Base-by-base conservation (phyloP, 2,329 filamentous ascomycete genomes). In the Colletotrichum aenigma region DNA sequence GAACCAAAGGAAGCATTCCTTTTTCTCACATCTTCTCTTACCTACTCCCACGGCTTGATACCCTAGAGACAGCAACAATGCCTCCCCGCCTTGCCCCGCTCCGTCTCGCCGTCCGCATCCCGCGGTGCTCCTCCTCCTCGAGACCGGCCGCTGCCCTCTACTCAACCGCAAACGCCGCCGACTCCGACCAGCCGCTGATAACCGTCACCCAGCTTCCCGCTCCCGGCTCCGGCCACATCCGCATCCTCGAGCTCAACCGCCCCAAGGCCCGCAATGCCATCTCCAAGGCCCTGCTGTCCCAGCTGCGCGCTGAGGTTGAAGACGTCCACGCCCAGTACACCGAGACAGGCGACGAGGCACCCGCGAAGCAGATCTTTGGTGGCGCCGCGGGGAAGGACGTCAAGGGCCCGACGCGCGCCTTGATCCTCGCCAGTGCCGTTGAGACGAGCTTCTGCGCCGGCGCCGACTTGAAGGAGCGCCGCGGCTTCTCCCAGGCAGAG, bases 381-480 rank as follows among this genome's bases (percentile, higher is more conserved):
- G 88, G 88, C 38, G 83, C 83, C 0, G 86, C 87, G 4, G 87
- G 86, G 0, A 80, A 83, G 6, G 86, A 88, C 74, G 79, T 87
- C 77, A 87, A 84, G 76, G 89, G 89, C 0, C 89, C 90, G 0
- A 98, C 96, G 18, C 88, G 97, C 78, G 96, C 95, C 3, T 84
- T 99, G 79, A 91, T 99, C 55, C 80, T 99, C 18, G 94, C 95
- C 13, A 97, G 95, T 81, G 95, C 95, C 55, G 90, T 95, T n/a
- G 95, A 98, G 79, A 89, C 91, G 28, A 94, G 93, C 80, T 99
- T 99, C 84, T 99, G 97, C 85, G 95, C 97, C 0, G 97, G 97
- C 48, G 97, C 97, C 6, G 97, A 99, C 83, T 86, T 99, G 81
- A 98, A 98, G 83, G 96, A 98, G 88, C 89, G 96, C 32, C 90